Evolutionary conservation across 106 monocot genomes (phyloP).

Genomic region (Cymbidium sinense): DNA sequence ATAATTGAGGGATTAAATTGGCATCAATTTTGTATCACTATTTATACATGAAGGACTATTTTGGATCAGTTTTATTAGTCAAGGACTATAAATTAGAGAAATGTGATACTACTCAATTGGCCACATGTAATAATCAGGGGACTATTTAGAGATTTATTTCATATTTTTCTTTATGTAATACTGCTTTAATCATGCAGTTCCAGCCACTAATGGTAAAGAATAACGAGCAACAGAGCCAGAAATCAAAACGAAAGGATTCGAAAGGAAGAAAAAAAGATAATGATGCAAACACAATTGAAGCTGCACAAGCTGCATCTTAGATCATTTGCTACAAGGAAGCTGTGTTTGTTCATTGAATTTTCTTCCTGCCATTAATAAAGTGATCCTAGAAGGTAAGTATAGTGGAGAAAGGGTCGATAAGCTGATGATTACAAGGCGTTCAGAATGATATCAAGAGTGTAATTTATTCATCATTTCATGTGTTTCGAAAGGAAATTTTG

Average conservation of each 20-base stretch:
- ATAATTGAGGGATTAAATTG: too few relatives aligned
- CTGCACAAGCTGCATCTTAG: constrained; percentile 37
- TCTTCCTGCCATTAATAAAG: background rate
- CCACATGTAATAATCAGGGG: too few relatives aligned
- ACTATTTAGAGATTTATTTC: too few relatives aligned
- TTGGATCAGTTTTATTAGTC: too few relatives aligned
- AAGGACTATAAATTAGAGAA: too few relatives aligned
- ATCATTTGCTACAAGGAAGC: background rate
- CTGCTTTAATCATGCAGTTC: constrained; percentile 44
- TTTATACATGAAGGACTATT: too few relatives aligned
- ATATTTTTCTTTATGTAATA: background rate
- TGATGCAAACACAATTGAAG: constrained; percentile 40
- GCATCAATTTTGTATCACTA: too few relatives aligned
- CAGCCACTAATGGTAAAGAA: constrained; percentile 79
- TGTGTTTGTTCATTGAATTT: background rate
- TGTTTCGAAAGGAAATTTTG: background rate
- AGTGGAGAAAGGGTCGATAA: too few relatives aligned
- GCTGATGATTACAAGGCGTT: background rate
- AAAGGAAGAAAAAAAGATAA: constrained; percentile 27
- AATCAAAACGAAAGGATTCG: constrained; percentile 25
- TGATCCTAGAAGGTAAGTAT: background rate
- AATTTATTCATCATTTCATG: background rate
- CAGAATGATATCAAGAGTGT: background rate
- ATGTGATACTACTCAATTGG: too few relatives aligned
- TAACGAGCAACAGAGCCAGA: constrained; percentile 36